Percentiles rank a stretch among this genome's conserved stretches.
Conservation (phyloP, 495 filamentous ascomycete genomes). For the Penicillium pancosmium region DNA sequence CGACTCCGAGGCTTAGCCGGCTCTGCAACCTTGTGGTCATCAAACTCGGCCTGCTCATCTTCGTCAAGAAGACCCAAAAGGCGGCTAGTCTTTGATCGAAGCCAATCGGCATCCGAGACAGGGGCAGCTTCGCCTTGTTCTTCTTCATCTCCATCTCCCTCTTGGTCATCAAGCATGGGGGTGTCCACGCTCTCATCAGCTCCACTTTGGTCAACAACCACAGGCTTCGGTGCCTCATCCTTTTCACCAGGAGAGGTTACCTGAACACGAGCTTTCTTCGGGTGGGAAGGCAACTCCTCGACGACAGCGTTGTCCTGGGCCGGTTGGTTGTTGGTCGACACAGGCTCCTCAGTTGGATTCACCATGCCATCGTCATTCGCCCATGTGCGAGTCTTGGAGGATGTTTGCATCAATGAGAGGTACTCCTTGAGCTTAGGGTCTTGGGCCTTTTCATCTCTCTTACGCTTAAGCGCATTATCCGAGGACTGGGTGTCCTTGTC, state of each 20-base stretch:
- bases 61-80: constrained; percentile 82
- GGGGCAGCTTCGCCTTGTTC: constrained; percentile 27
- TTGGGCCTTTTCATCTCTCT: constrained; percentile 52
- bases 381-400: constrained; percentile 69
- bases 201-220: constrained; percentile 28
- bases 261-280: constrained; percentile 45
- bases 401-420: constrained; percentile 76
- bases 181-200: constrained; percentile 23
- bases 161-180: constrained; percentile 6
- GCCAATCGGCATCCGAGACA: constrained; percentile 79
- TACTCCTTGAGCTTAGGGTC: constrained; percentile 87
- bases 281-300: constrained; percentile 45
- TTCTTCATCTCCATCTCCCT: constrained; percentile 23
- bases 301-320: constrained; percentile 28
- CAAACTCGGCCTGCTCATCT: constrained; percentile 49
- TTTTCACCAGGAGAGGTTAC: constrained; percentile 11
- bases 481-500: constrained; percentile 19
- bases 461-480: constrained; percentile 56
- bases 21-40: constrained; percentile 25
- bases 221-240: constrained; percentile 25
- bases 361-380: constrained; percentile 58
- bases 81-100: constrained; percentile 89
- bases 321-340: constrained; percentile 26
- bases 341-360: constrained; percentile 28
- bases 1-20: constrained; percentile 15